A percentile compares a stretch with the other conserved stretches of the same genome.
Evolutionary conservation across 2,329 filamentous ascomycete genomes (phyloP).

Genomic region (Colletotrichum sp.): DNA sequence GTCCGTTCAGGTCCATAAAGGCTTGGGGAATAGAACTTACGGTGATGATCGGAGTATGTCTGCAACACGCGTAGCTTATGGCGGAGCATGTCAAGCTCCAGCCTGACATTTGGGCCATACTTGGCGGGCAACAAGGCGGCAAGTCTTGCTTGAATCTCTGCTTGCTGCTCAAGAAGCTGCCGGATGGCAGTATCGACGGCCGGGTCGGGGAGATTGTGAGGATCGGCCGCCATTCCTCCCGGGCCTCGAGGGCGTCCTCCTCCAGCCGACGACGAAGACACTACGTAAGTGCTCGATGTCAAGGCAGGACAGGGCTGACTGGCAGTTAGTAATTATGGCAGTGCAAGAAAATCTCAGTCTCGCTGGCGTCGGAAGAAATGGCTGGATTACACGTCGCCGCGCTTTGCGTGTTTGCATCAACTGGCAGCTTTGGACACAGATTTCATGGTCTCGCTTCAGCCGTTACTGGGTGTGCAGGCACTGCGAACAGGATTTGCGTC

Average conservation of each 20-base stretch:
- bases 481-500: not conserved
- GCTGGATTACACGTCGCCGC: not conserved
- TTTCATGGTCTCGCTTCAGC: not conserved
- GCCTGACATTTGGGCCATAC: slow-evolving; percentile 50
- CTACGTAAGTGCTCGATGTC: not conserved
- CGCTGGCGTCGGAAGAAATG: not conserved
- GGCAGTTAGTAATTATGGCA: not conserved
- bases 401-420: slow-evolving; percentile 4
- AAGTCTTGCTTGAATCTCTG: slow-evolving; percentile 57
- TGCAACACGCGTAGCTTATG: slow-evolving; percentile 58
- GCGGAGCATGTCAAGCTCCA: slow-evolving; percentile 61
- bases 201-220: slow-evolving; percentile 33
- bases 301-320: not conserved
- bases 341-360: not conserved
- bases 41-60: slow-evolving; percentile 51
- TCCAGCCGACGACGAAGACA: slow-evolving; percentile 15
- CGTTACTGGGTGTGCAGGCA: not conserved
- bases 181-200: slow-evolving; percentile 49
- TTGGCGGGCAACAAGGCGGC: slow-evolving; percentile 52
- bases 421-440: not conserved
- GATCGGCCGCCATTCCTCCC: slow-evolving; percentile 26
- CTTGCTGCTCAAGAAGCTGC: slow-evolving; percentile 56
- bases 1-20: not conserved
- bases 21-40: slow-evolving; percentile 41
- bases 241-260: slow-evolving; percentile 17